Base-by-base conservation (phyloP, 1,284 basidiomycete genomes). In the Cryptococcus wingfieldii region DNA sequence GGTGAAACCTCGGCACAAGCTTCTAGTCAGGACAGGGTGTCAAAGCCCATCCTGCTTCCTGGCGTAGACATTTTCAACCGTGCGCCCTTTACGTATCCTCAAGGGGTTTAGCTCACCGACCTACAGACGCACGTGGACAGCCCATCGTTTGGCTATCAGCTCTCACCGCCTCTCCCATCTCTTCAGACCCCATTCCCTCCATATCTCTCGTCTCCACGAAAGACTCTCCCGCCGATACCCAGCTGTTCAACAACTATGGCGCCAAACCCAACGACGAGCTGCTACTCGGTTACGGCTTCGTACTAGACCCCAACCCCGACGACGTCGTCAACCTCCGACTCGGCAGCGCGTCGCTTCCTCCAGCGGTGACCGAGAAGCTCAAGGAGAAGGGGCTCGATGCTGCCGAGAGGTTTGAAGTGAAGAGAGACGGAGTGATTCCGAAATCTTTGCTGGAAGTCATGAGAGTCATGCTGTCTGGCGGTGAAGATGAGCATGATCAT, bases 1-100 rank as follows among this genome's bases (percentile, higher is more conserved):
- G 61, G 58, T 18, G 50, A 52, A 6, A 38, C 55, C 18, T 25
- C 51, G 7, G 60, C 54, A 14, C 59, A 58, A 12, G 55, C 61
- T 7, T 54, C 64, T 14, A 61, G 56, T 1, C 51, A 49, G 18
- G 64, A 68, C 45, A 74, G 61, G 12, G 70, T 81, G 7, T 84
- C 86, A 0, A 81, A 88, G 56, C 89, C 89, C 0, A 81, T 95
- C 8, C 83, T 95, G 34, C 80, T 95, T 37, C 92, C 92, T 0
- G 89, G 89, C 0, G 79, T 93, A 23, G 92, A 95, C 73, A 79
- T 86, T 6, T 78, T 94, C 49, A 95, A 95, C 67, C 92, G 94
- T 72, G 50, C 53, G 67, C 59, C 3, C 13, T 44, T 13, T 18
- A 16, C 49, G 38, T 37, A 23, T 50, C 16, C 9, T 9, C 16